Evolutionary conservation across 495 filamentous ascomycete species (phyloP).

Genomic region (Daldinia bambusicola): DNA sequence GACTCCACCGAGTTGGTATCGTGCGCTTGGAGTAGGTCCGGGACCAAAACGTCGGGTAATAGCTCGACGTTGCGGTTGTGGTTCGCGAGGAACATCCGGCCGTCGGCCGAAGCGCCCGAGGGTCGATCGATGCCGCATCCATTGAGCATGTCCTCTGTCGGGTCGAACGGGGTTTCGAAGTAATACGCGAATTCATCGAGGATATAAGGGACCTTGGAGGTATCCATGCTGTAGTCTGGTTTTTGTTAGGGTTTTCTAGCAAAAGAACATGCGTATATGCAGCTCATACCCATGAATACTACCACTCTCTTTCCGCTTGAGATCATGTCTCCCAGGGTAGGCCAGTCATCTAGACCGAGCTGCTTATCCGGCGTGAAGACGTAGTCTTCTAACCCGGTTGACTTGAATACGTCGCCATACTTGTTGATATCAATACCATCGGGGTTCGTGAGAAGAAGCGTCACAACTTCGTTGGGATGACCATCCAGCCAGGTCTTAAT

Average conservation of each 20-base stretch:
- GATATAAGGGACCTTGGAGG: conserved; percentile 73
- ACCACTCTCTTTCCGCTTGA: conserved; percentile 54
- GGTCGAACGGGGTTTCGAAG: conserved; percentile 76
- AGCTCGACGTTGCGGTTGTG: conserved; percentile 82
- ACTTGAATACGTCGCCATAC: conserved; percentile 67
- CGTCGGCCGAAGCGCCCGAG: conserved; percentile 56
- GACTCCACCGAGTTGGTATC: conserved; percentile 70
- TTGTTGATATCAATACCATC: conserved; percentile 69
- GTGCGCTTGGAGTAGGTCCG: conserved; percentile 68
- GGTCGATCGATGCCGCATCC: conserved; percentile 70
- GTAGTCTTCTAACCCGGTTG: conserved; percentile 68
- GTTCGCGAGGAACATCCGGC: conserved; percentile 83
- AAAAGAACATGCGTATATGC: not conserved
- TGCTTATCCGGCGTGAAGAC: conserved; percentile 71
- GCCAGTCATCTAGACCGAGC: conserved; percentile 77
- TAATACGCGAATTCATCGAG: conserved; percentile 74
- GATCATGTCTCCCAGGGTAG: conserved; percentile 77
- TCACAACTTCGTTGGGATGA: conserved; percentile 83
- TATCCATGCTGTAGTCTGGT: conserved; percentile 78
- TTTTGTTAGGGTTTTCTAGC: conserved; percentile 5
- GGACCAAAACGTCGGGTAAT: conserved; percentile 61
- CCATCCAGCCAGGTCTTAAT: conserved; percentile 74
- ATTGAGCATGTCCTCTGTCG: conserved; percentile 65
- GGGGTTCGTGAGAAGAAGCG: conserved; percentile 79
- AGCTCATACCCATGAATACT: conserved; percentile 53